Conservation (phyloP, 2,329 filamentous ascomycete species). For the Hortaea sp. region DNA sequence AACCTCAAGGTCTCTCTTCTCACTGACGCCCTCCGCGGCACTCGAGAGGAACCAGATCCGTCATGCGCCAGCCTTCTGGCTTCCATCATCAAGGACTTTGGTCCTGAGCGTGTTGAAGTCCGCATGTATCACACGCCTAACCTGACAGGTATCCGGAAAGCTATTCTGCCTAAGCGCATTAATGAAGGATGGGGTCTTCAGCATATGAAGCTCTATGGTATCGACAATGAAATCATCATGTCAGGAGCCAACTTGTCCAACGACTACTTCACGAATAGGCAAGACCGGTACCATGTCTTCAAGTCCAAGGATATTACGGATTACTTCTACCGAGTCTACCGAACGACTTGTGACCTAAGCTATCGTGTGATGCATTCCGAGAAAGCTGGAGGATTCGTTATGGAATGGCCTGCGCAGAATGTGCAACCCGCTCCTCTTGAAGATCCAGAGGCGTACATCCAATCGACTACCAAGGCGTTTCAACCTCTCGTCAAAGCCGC, state of each 20-base stretch:
- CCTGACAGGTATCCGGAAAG: slow-evolving; percentile 75
- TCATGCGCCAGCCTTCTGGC: slow-evolving; percentile 83
- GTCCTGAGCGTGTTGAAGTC: slow-evolving; percentile 73
- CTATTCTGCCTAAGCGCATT: slow-evolving; percentile 73
- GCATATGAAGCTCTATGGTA: slow-evolving; percentile 96
- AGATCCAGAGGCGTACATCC: slow-evolving; percentile 58
- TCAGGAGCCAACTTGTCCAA: slow-evolving; percentile 88
- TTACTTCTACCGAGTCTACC: slow-evolving; percentile 71
- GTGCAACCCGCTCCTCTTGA: slow-evolving; percentile 64
- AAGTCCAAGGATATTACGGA: slow-evolving; percentile 67
- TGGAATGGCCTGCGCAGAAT: slow-evolving; percentile 68
- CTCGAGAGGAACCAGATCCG: slow-evolving; percentile 73
- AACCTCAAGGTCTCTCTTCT: slow-evolving; percentile 75
- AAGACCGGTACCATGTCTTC: slow-evolving; percentile 92
- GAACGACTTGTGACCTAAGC: slow-evolving; percentile 67
- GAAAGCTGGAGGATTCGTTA: slow-evolving; percentile 38
- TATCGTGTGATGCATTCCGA: slow-evolving; percentile 62
- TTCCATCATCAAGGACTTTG: slow-evolving; percentile 75
- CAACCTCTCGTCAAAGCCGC: slow-evolving; percentile 50
- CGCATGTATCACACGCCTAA: slow-evolving; percentile 99
- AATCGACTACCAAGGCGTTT: slow-evolving; percentile 57
- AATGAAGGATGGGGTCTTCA: slow-evolving; percentile 98
- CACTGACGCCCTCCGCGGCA: slow-evolving; percentile 84
- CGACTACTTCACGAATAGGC: slow-evolving; percentile 93
- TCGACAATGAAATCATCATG: slow-evolving; percentile 91